phyloP scores from a whole-genome alignment of 176 grass and related monocot genomes.

The Coix lacrymajobi region DNA sequence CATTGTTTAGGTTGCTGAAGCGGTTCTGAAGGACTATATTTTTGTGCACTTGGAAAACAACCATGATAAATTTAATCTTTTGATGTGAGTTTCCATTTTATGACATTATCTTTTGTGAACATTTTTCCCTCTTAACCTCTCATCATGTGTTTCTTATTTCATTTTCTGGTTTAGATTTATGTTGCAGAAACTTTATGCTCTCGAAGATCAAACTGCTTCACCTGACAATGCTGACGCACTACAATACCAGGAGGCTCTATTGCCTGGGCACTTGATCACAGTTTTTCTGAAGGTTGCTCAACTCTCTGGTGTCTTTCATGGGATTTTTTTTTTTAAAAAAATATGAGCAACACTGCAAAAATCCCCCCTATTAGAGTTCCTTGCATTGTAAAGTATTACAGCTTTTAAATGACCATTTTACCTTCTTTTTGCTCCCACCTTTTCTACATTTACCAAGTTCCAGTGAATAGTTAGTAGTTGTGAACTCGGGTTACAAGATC shows the following conservation, averaged over 20 bases:
- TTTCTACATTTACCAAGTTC: not conserved
- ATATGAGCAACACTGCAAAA: not conserved
- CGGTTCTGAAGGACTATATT: conserved; percentile 80
- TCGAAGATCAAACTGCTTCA: conserved; percentile 85
- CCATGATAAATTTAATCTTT: conserved; percentile 81
- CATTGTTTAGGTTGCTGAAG: conserved; percentile 82
- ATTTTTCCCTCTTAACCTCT: not conserved
- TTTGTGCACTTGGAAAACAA: conserved; percentile 73
- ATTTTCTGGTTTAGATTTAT: conserved; percentile 70
- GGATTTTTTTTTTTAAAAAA: not conserved
- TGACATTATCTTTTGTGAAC: conserved; percentile 17
- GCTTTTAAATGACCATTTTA: conserved; percentile 1
- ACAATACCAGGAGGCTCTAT: conserved; percentile 89
- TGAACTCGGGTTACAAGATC: not conserved
- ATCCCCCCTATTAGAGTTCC: not conserved
- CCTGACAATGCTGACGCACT: conserved; percentile 93
- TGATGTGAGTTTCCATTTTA: conserved; percentile 65
- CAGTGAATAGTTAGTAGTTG: not conserved
- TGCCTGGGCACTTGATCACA: conserved; percentile 88
- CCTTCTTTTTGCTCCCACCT: not conserved
- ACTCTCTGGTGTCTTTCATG: not conserved
- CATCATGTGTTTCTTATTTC: conserved; percentile 24
- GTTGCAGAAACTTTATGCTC: conserved; percentile 96
- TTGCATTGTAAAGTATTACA: conserved; percentile 16
- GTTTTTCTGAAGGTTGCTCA: conserved; percentile 79